A percentile compares a stretch with the other conserved stretches of the same genome.
phyloP scores from a whole-genome alignment of 1,284 basidiomycete genomes.

The Ganoderma leucocontextum region DNA sequence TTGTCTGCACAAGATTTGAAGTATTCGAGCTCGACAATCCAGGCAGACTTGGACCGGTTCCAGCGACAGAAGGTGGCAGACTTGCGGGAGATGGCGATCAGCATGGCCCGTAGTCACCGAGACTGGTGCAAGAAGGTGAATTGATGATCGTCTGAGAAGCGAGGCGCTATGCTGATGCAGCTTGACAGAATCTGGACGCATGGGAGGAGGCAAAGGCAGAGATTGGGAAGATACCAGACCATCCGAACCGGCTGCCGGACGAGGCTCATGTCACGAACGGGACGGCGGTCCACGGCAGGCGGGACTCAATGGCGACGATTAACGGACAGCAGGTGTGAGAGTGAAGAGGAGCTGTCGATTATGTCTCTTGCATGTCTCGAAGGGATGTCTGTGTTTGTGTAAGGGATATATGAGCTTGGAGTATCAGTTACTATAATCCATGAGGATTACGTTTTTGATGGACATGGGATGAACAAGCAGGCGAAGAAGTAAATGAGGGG shows the following conservation, averaged over 20 bases:
- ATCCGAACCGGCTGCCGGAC: conserved; percentile 76
- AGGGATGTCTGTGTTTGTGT: conserved; percentile 4
- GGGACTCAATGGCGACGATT: conserved; percentile 69
- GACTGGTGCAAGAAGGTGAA: conserved; percentile 95
- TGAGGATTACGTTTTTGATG: background rate
- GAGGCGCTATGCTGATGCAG: background rate
- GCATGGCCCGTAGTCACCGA: conserved; percentile 89
- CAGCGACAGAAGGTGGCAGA: conserved; percentile 99
- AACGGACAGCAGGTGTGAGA: conserved; percentile 43
- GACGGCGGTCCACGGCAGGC: conserved; percentile 30
- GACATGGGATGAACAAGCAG: background rate
- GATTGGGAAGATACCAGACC: conserved; percentile 87
- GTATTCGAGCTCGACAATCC: conserved; percentile 95
- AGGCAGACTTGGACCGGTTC: conserved; percentile 97
- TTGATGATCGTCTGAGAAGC: conserved; percentile 12
- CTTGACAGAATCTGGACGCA: conserved; percentile 89
- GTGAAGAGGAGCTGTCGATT: background rate
- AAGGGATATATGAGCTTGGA: background rate
- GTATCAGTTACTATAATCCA: background rate
- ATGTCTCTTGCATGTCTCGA: background rate
- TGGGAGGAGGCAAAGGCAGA: conserved; percentile 97
- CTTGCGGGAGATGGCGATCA: conserved; percentile 90
- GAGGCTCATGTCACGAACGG: conserved; percentile 33
- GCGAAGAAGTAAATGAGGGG: too few species aligned
- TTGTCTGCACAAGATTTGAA: conserved; percentile 92